These are phyloP conservation scores for Anisodus tanguticus DNA, from an alignment of 257 asterid species.

Conservation along the genomic window DNA sequence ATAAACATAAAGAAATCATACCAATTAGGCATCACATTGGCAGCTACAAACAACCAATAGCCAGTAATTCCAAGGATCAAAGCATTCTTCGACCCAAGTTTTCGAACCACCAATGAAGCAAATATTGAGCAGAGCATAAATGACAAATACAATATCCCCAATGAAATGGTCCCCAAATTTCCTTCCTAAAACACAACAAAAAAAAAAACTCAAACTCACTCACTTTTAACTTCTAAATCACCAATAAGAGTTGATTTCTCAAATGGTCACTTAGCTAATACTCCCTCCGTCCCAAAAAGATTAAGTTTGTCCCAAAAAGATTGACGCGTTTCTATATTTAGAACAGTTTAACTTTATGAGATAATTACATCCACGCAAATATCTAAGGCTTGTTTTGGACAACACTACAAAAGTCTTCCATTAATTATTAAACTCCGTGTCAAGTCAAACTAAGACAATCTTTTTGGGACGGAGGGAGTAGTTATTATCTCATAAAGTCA, in stretches of 20 bases:
- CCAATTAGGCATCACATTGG: slow-evolving; percentile 96
- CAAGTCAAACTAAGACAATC: too few species aligned
- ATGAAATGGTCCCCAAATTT: slow-evolving; percentile 81
- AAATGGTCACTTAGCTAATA: too few species aligned
- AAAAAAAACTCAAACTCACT: not conserved
- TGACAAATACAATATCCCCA: slow-evolving; percentile 88
- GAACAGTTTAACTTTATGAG: too few species aligned
- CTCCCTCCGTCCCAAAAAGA: too few species aligned
- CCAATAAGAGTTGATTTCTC: not conserved
- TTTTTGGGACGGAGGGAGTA: too few species aligned
- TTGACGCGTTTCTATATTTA: too few species aligned
- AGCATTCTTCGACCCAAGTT: slow-evolving; percentile 80
- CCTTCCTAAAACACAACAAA: slow-evolving; percentile 58
- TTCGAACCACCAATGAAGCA: slow-evolving; percentile 85
- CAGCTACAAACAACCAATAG: slow-evolving; percentile 89
- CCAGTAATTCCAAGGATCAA: slow-evolving; percentile 89
- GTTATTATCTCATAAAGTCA: too few species aligned
- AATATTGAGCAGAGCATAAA: slow-evolving; percentile 71
- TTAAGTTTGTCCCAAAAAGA: too few species aligned
- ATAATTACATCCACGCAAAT: too few species aligned
- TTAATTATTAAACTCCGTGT: too few species aligned
- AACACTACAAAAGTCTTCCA: too few species aligned
- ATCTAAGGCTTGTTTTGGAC: too few species aligned
- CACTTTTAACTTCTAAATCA: not conserved
- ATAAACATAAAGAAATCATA: slow-evolving; percentile 34